These are phyloP conservation scores for Sequoia sempervirens DNA, from an alignment of 75 land plant species.

Conservation along the genomic window DNA sequence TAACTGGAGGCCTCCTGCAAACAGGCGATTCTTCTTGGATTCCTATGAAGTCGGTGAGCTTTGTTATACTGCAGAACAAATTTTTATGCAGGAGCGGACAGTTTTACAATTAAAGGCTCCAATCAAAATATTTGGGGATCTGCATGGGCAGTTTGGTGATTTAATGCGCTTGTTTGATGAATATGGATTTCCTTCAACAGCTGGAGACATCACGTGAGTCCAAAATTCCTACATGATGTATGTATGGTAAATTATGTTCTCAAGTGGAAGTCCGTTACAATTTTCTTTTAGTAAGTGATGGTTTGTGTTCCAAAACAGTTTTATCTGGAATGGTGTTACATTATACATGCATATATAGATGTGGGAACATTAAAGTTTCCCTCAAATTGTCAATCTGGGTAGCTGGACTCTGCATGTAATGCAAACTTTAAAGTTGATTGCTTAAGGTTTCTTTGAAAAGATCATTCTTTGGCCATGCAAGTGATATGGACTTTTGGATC, in stretches of 20 bases:
- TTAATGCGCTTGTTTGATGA: slow-evolving; percentile 92
- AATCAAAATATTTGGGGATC: slow-evolving; percentile 89
- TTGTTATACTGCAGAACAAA: slow-evolving; percentile 83
- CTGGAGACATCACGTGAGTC: slow-evolving; percentile 88
- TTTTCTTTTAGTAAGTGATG: background rate
- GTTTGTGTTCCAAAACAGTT: background rate
- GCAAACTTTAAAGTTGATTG: background rate
- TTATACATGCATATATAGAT: background rate
- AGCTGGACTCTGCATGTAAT: background rate
- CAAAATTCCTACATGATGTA: background rate
- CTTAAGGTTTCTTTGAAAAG: background rate
- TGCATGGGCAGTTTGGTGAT: slow-evolving; percentile 95
- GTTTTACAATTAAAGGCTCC: slow-evolving; percentile 84
- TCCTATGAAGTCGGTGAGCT: slow-evolving; percentile 82
- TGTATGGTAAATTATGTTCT: background rate
- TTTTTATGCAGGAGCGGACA: slow-evolving; percentile 75
- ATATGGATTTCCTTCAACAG: slow-evolving; percentile 89
- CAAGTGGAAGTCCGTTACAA: background rate
- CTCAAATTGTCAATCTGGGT: background rate
- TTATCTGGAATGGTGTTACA: background rate
- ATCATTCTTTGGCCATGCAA: background rate
- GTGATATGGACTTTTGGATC: background rate
- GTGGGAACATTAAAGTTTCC: background rate
- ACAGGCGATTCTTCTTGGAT: slow-evolving; percentile 73
- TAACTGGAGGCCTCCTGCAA: slow-evolving; percentile 72